A percentile compares a stretch with the other conserved stretches of the same genome.
phyloP scores from a whole-genome alignment of 106 monocot species.

The Alisma plantagoaquatica region DNA sequence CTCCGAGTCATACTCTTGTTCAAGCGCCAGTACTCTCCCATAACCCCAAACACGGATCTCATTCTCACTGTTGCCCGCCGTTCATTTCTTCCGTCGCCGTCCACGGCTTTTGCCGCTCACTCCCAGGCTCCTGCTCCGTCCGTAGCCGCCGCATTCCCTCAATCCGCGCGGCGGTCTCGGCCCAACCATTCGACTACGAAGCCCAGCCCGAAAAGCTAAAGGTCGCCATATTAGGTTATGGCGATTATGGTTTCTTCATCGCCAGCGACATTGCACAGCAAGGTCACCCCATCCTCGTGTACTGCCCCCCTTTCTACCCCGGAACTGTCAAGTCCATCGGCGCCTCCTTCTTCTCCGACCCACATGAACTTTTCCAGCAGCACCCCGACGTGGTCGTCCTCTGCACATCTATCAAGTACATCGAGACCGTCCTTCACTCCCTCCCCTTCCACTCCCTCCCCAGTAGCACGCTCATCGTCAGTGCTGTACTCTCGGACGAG shows the following conservation, averaged over 20 bases:
- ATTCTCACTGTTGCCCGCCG: no score
- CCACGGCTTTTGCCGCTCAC: no score
- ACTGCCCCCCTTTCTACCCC: slow-evolving; percentile 49
- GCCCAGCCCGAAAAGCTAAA: no score
- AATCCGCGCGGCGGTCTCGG: slow-evolving; percentile 35
- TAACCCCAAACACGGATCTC: no score
- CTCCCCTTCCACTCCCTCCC: slow-evolving; percentile 37
- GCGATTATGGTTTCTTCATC: slow-evolving; percentile 59
- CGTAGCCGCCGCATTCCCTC: background rate
- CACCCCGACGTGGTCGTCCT: slow-evolving; percentile 55
- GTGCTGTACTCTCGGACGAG: slow-evolving; percentile 57
- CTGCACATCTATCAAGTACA: slow-evolving; percentile 42
- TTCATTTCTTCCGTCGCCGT: no score
- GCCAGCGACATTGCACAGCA: slow-evolving; percentile 28
- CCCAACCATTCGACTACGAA: slow-evolving; percentile 40
- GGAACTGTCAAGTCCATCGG: slow-evolving; percentile 28
- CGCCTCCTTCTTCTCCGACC: slow-evolving; percentile 36
- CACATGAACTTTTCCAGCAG: slow-evolving; percentile 59
- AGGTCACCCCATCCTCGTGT: slow-evolving; percentile 48
- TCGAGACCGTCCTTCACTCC: slow-evolving; percentile 24
- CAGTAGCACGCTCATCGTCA: slow-evolving; percentile 45
- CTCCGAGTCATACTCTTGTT: no score
- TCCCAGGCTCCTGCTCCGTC: no score
- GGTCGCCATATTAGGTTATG: slow-evolving; percentile 59
- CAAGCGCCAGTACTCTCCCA: no score